Percentiles rank a stretch among this genome's conserved stretches.
Conservation (phyloP, 1,139 yeast species). For the Williopsis jadinii region DNA sequence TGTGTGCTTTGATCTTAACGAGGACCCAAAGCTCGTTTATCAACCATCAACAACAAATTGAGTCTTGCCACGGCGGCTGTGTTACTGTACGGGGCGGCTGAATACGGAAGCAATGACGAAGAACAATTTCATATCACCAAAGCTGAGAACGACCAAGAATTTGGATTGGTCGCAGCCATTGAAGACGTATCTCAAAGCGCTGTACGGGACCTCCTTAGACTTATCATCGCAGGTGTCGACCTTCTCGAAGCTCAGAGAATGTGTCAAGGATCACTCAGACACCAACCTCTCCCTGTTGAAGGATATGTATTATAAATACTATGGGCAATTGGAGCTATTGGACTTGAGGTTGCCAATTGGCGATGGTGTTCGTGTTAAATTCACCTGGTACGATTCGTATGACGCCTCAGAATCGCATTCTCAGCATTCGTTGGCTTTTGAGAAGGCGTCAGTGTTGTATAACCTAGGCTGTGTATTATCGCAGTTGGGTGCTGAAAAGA, state of each 20-base stretch:
- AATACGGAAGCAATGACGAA: slow-evolving; percentile 2
- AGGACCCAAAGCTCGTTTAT: too few relatives aligned
- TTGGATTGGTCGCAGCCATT: slow-evolving; percentile 66
- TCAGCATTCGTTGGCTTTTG: slow-evolving; percentile 73
- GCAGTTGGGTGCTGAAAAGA: slow-evolving; percentile 34
- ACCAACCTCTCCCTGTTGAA: slow-evolving; percentile 9
- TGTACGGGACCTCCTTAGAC: slow-evolving; percentile 59
- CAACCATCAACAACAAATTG: too few relatives aligned
- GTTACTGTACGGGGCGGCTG: too few relatives aligned
- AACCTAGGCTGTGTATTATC: slow-evolving; percentile 60
- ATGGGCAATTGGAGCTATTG: slow-evolving; percentile 74
- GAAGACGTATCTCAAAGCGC: slow-evolving; percentile 47
- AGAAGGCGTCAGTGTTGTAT: slow-evolving; percentile 79
- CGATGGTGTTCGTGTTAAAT: slow-evolving; percentile 52
- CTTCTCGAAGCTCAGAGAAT: slow-evolving; percentile 57
- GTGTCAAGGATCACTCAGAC: slow-evolving; percentile 40
- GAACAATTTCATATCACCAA: slow-evolving; percentile 19
- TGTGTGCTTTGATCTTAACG: too few relatives aligned
- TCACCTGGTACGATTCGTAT: slow-evolving; percentile 80
- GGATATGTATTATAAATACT: slow-evolving; percentile 50
- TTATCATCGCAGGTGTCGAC: slow-evolving; percentile 49
- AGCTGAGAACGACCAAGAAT: slow-evolving; percentile 46
- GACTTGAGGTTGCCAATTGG: slow-evolving; percentile 70
- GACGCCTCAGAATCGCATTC: slow-evolving; percentile 43
- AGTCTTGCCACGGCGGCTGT: too few relatives aligned